phyloP scores from a whole-genome alignment of 257 asterid species.

The Osmanthus fragrans region DNA sequence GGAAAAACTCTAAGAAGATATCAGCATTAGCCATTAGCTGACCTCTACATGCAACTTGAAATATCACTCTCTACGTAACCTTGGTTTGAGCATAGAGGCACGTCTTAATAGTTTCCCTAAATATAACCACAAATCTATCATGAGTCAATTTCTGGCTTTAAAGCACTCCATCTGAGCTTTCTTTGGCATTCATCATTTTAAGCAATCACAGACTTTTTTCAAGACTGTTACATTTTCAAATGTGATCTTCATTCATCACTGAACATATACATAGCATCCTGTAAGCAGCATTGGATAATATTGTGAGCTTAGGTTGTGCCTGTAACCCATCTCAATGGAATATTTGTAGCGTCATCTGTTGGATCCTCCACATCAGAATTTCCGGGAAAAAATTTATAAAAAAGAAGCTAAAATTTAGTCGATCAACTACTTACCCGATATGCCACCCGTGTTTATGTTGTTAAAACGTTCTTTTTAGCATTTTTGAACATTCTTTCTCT shows the following conservation, averaged over 20 bases:
- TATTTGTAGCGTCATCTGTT: not conserved
- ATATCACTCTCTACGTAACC: too few relatives aligned
- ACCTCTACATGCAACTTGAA: too few relatives aligned
- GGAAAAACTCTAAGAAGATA: too few relatives aligned
- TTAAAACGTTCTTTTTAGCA: not conserved
- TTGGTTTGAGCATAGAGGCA: too few relatives aligned
- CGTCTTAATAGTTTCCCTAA: too few relatives aligned
- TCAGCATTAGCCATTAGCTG: too few relatives aligned
- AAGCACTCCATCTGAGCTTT: too few relatives aligned
- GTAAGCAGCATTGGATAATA: not conserved
- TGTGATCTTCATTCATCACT: not conserved
- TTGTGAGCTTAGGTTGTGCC: not conserved
- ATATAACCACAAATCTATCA: too few relatives aligned
- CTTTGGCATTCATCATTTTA: too few relatives aligned
- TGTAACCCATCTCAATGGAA: not conserved
- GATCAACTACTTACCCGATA: not conserved
- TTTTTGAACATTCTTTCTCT: not conserved
- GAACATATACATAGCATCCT: not conserved
- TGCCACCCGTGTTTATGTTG: not conserved
- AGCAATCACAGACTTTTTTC: not conserved
- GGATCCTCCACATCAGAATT: not conserved
- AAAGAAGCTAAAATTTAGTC: not conserved
- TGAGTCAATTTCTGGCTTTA: too few relatives aligned
- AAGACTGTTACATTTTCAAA: not conserved
- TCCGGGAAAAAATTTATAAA: not conserved